Evolutionary conservation across 768 basidiomycete genomes (phyloP), one percentile per base, ranked within the genome.

Genomic region (Pilatotrama ljubarskyi): DNA sequence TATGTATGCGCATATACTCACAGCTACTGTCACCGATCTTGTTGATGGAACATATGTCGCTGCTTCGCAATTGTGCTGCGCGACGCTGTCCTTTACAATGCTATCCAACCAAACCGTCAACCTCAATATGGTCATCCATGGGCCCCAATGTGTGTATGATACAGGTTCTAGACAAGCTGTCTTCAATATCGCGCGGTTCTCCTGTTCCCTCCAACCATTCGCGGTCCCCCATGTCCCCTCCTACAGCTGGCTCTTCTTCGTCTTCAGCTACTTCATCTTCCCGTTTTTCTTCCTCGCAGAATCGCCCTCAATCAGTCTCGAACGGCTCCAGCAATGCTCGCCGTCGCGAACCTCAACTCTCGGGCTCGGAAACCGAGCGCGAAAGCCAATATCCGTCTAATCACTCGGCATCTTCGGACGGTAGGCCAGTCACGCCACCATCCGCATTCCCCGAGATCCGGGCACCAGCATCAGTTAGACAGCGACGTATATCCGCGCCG

Each of bases 311-410:
- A 57, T 72, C 76, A 25, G 64, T 70, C 57, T 68, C 76, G 7
- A 70, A 77, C 40, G 37, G 68, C 43, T 47, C 64, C 25, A 55
- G 59, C 37, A 32, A 58, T 50, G 46, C 57, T 59, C 71, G 50
- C 65, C 67, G 50, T 64, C 66, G 40, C 47, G 59, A 67, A 43
- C 65, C 62, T 66, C 64, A 73, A 59, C 66, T 73, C 64, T 92
- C 90, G 7, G 91, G 91, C 32, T 92, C 90, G 2, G 91, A 92
- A 71, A 93, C 91, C 0, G 91, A 93, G 71, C 84, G 88, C 43
- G 90, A 91, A 72, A 81, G 78, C 38, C 66, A 71, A 38, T 71
- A 71, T n/a, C 22, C 46, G 9, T 65, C 66, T 4, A 51, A 51
- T 36, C 68, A 58, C 48, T 66, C 61, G n/a, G 69, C 69, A 41